Conservation (phyloP, 2,329 filamentous ascomycete species). For the Fusarium mundagurra region DNA sequence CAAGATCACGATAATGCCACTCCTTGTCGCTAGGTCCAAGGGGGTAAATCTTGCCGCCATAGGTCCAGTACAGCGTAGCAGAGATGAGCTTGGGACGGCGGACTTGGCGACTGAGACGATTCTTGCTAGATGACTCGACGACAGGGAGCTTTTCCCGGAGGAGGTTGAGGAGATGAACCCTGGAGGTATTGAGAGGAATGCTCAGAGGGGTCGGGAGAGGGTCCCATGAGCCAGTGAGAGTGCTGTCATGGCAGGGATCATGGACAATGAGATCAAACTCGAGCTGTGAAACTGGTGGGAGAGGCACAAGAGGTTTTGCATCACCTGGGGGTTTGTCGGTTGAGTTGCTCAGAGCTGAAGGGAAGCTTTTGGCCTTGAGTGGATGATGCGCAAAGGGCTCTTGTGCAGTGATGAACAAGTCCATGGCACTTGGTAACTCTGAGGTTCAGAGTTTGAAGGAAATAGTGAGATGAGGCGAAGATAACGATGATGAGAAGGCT, state of each 20-base stretch:
- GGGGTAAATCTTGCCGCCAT: slow-evolving; percentile 36
- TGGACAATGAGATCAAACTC: slow-evolving; percentile 40
- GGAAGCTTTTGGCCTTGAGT: slow-evolving; percentile 31
- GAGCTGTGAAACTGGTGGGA: slow-evolving; percentile 13
- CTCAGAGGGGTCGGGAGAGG: slow-evolving; percentile 24
- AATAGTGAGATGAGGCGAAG: neutral
- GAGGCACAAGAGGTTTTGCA: neutral
- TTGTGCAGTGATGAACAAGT: slow-evolving; percentile 42
- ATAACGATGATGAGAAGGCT: neutral
- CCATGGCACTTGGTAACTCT: slow-evolving; percentile 18
- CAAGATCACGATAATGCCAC: slow-evolving; percentile 41
- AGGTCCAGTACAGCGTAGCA: slow-evolving; percentile 40
- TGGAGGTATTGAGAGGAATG: slow-evolving; percentile 31
- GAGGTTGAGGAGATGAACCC: slow-evolving; percentile 40
- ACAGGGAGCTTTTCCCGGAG: slow-evolving; percentile 36
- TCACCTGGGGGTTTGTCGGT: slow-evolving; percentile 11
- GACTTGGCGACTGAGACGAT: neutral
- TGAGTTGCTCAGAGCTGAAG: slow-evolving; percentile 3
- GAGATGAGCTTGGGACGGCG: slow-evolving; percentile 34
- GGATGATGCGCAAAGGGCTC: slow-evolving; percentile 39
- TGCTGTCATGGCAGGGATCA: slow-evolving; percentile 35
- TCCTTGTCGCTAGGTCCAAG: slow-evolving; percentile 35
- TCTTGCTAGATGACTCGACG: neutral
- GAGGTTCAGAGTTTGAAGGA: neutral
- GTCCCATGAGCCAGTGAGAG: slow-evolving; percentile 42